Percentiles rank a stretch among this genome's conserved stretches.
These are phyloP conservation scores for Phytophthora hibernalis DNA, from an alignment of 352 stramenopile species.

Conservation along the genomic window DNA sequence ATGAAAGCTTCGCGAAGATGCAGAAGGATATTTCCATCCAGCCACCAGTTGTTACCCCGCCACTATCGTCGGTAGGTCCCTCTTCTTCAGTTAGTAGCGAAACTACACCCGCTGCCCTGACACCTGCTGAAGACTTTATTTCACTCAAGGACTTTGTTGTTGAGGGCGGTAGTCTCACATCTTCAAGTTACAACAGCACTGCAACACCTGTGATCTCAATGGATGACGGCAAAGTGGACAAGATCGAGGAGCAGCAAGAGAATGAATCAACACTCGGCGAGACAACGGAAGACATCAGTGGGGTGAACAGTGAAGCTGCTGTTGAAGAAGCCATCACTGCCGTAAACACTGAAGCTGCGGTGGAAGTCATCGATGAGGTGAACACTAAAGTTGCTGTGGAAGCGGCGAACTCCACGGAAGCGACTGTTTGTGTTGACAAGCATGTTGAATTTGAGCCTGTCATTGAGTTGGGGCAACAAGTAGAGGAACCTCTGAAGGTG, in stretches of 20 bases:
- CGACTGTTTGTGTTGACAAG: background rate
- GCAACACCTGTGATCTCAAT: constrained; percentile 31
- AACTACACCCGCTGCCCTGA: background rate
- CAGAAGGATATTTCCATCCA: constrained; percentile 42
- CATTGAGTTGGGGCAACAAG: background rate
- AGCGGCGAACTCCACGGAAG: constrained; percentile 6
- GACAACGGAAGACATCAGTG: constrained; percentile 7
- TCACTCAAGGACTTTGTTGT: constrained; percentile 61
- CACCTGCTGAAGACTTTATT: constrained; percentile 48
- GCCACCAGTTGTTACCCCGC: constrained; percentile 13
- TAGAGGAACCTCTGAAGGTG: background rate
- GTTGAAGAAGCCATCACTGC: too few relatives aligned
- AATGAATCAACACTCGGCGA: constrained; percentile 8
- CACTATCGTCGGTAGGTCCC: constrained; percentile 22
- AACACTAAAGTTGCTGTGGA: constrained; percentile 13
- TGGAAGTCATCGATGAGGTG: constrained; percentile 2
- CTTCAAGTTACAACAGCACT: constrained; percentile 38
- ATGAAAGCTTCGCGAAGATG: constrained; percentile 38
- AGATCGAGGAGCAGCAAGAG: constrained; percentile 20
- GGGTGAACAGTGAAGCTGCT: constrained; percentile 4
- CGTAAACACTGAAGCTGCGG: too few relatives aligned
- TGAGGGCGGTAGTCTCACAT: constrained; percentile 39
- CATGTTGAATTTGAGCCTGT: background rate
- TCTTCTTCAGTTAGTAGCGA: constrained; percentile 25
- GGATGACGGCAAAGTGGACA: constrained; percentile 25